Percentiles rank a stretch among this genome's conserved stretches.
These are phyloP conservation scores for Candida ulmi DNA, from an alignment of 805 yeast genomes.

Conservation along the genomic window DNA sequence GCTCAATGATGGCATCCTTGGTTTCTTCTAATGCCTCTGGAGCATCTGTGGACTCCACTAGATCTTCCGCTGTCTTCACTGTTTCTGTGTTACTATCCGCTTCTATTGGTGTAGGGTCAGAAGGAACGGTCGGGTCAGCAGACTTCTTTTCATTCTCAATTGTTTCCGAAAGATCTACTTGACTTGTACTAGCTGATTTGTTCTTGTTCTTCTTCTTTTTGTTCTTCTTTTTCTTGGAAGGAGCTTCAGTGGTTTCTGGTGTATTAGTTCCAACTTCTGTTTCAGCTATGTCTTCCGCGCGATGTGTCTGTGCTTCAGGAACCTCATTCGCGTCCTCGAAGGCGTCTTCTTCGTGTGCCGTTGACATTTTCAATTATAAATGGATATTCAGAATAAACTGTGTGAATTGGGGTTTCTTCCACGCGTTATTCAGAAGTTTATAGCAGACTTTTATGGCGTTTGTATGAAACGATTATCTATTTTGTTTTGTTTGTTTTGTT, in stretches of 20 bases:
- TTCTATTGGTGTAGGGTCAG: no score
- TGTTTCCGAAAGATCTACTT: constrained; percentile 2
- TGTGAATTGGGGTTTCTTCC: no score
- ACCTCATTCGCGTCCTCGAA: constrained; percentile 15
- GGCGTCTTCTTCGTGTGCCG: constrained; percentile 7
- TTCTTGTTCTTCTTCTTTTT: constrained; percentile 10
- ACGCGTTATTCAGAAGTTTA: no score
- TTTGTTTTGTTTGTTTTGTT: no score
- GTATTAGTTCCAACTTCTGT: background rate
- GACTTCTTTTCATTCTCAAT: background rate
- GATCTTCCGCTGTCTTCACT: background rate
- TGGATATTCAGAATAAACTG: no score
- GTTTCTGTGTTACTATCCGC: background rate
- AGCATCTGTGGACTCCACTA: background rate
- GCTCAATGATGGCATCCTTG: background rate
- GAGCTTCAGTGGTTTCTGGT: background rate
- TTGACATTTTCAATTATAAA: constrained; percentile 2
- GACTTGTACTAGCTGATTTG: background rate
- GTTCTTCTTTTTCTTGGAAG: constrained; percentile 8
- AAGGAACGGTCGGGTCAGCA: background rate
- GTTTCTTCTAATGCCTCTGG: background rate
- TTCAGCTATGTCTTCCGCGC: background rate
- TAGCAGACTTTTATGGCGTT: no score
- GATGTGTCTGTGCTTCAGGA: background rate
- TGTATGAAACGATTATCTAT: no score